phyloP scores from a whole-genome alignment of 2,329 filamentous ascomycete species.

The Ophiostoma triangulosporum region DNA sequence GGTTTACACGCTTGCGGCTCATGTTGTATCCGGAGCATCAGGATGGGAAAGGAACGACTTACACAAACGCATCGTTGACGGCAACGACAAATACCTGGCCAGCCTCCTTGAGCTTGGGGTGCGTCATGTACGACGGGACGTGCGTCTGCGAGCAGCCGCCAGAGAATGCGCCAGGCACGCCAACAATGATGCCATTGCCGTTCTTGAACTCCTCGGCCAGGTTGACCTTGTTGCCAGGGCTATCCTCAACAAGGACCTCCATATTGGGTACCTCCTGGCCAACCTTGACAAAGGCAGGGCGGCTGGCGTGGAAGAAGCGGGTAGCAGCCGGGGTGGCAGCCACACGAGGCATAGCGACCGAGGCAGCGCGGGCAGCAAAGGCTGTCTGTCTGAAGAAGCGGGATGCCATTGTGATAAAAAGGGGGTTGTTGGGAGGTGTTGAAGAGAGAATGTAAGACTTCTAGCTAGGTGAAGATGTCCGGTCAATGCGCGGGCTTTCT shows the following conservation, averaged over 20 bases:
- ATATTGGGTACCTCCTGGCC: conserved; percentile 70
- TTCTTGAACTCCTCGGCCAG: conserved; percentile 60
- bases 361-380: conserved; percentile 8
- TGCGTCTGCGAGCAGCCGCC: conserved; percentile 49
- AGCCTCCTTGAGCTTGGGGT: conserved; percentile 62
- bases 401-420: conserved; percentile 9
- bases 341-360: neutral
- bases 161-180: conserved; percentile 68
- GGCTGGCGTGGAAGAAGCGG: conserved; percentile 49
- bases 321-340: neutral
- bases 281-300: conserved; percentile 51
- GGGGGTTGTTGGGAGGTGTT: no score
- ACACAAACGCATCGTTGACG: conserved; percentile 94
- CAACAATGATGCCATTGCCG: conserved; percentile 69
- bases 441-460: neutral
- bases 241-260: conserved; percentile 66
- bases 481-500: neutral
- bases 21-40: neutral
- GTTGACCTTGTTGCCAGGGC: conserved; percentile 86
- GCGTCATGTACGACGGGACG: conserved; percentile 75
- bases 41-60: conserved; percentile 25
- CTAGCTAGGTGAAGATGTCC: neutral
- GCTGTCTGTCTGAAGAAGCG: conserved; percentile 8
- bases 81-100: conserved; percentile 81
- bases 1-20: neutral